A percentile compares a stretch with the other conserved stretches of the same genome.
Conservation (phyloP, 2,329 filamentous ascomycete species). For the Monosporascus sp. region DNA sequence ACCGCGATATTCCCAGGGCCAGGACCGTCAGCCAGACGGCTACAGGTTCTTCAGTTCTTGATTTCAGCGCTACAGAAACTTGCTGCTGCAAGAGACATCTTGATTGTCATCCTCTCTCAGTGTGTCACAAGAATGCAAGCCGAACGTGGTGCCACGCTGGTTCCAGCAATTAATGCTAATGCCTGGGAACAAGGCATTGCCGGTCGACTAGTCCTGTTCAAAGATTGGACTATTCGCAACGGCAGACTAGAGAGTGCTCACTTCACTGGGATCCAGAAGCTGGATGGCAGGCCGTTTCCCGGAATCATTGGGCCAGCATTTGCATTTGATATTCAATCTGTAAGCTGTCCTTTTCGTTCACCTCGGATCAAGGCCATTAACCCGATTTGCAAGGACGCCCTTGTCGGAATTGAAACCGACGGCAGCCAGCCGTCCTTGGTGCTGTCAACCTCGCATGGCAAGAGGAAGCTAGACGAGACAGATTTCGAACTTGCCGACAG, state of each 20-base stretch:
- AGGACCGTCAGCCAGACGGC: conserved; percentile 35
- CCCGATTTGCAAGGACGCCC: conserved; percentile 32
- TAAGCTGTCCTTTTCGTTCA: conserved; percentile 25
- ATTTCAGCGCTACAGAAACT: conserved; percentile 69
- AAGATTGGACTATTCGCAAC: conserved; percentile 61
- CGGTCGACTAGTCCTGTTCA: conserved; percentile 70
- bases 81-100: conserved; percentile 65
- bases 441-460: conserved; percentile 38
- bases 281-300: conserved; percentile 44
- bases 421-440: conserved; percentile 27
- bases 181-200: conserved; percentile 78
- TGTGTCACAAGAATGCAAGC: conserved; percentile 74
- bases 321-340: conserved; percentile 44
- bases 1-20: conserved; percentile 24
- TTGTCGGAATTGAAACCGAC: conserved; percentile 37
- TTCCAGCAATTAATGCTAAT: conserved; percentile 67
- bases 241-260: conserved; percentile 43
- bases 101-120: conserved; percentile 72
- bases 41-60: conserved; percentile 54
- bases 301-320: conserved; percentile 37
- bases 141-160: conserved; percentile 61
- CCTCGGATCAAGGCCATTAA: neutral
- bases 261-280: conserved; percentile 61
- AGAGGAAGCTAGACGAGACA: conserved; percentile 60
- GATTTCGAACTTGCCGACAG: conserved; percentile 56